Evolutionary conservation across 768 basidiomycete species (phyloP), one percentile per base, ranked within the genome.

Genomic region (Mrakia gelida): DNA sequence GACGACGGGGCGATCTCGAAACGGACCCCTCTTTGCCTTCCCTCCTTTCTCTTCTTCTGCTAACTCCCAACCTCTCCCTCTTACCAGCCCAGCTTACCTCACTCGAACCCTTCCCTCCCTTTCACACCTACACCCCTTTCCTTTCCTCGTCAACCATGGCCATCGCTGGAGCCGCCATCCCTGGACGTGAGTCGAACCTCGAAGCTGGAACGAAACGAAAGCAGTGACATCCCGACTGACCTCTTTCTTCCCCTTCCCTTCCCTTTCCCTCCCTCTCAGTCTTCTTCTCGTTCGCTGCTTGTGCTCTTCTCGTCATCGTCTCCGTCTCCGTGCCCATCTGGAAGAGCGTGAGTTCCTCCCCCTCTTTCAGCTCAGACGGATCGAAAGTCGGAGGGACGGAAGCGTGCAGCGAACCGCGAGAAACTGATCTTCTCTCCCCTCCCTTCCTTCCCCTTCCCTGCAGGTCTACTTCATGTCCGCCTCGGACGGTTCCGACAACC

Each of bases 221-320:
- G 38, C 38, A 38, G 38, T 38, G n/a, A 38, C 38, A 38, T 38
- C 38, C 38, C 23, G 26, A 63, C 28, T 56, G 26, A 63, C 28
- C 62, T 41, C 8, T 15, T 8, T 34, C 67, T 41, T 21, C 16
- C 38, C 18, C 43, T 38, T 10, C 41, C n/a, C 38, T 15, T 11
- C 41, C 28, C 62, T 32, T 28, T 49, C 73, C 11, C 38, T 41
- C 73, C 21, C 0, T 38, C 5, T 21, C 49, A 76, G 75, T 76
- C 67, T 71, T 76, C 75, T 76, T 76, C 67, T 38, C 75, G 32
- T 59, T 76, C 67, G 75, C 75, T 52, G 75, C 75, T 32, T 56
- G 30, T n/a, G 76, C n/a, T n/a, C 61, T 77, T 10, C 71, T 73
- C 28, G 76, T 77, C 13, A 62, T 77, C 62, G 71, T 67, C 41